phyloP scores from a whole-genome alignment of 2,329 filamentous ascomycete species.

The Paraphaeosphaeria sporulosa region DNA sequence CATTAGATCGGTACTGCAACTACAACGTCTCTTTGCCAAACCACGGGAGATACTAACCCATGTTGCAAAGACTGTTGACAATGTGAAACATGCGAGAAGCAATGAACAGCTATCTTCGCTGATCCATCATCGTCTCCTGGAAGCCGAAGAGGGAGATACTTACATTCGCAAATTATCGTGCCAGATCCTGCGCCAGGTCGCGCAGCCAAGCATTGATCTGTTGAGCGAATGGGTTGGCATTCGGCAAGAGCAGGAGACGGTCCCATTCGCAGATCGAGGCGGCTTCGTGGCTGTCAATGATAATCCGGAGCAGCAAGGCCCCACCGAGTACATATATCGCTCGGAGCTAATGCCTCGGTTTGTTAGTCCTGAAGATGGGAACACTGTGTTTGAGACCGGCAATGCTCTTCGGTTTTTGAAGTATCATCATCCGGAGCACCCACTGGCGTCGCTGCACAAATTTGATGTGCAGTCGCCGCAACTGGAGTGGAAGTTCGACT shows the following conservation, averaged over 20 bases:
- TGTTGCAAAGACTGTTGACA: constrained; percentile 59
- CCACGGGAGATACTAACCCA: constrained; percentile 62
- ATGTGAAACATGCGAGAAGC: constrained; percentile 52
- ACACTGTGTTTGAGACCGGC: constrained; percentile 79
- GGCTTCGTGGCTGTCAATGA: constrained; percentile 42
- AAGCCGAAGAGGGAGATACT: constrained; percentile 68
- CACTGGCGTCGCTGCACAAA: constrained; percentile 64
- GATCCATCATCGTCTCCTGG: constrained; percentile 46
- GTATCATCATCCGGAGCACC: constrained; percentile 74
- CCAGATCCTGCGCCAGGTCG: constrained; percentile 70
- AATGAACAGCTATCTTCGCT: constrained; percentile 49
- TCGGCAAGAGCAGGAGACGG: constrained; percentile 47
- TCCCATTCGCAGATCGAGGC: constrained; percentile 35
- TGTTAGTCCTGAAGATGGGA: constrained; percentile 72
- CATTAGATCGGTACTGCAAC: constrained; percentile 49
- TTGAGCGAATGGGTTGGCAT: constrained; percentile 80
- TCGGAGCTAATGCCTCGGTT: constrained; percentile 74
- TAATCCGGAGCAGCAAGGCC: constrained; percentile 28
- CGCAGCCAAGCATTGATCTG: constrained; percentile 71
- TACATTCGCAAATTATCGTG: constrained; percentile 70
- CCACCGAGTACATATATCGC: constrained; percentile 68
- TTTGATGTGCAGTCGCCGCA: constrained; percentile 62
- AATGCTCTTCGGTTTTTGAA: constrained; percentile 77
- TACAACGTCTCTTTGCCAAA: constrained; percentile 52
- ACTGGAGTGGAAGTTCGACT: constrained; percentile 74